Evolutionary conservation across 768 basidiomycete genomes (phyloP), one percentile per base, ranked within the genome.

Genomic region (Amanita rubescens): DNA sequence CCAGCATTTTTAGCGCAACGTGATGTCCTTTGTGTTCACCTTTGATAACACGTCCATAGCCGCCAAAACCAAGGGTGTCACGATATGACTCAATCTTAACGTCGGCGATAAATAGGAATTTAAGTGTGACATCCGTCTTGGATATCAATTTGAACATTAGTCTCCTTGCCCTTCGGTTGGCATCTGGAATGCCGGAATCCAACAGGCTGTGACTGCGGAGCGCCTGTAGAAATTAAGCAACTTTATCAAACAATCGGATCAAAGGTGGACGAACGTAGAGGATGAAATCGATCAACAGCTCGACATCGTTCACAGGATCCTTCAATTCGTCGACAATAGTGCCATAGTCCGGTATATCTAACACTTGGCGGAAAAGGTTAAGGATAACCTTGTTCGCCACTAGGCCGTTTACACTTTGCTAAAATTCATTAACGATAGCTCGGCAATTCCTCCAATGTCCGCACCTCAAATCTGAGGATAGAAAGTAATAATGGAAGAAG

Each of bases 1-100:
- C n/a, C 33, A 51, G 20, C 11, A 42, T 5, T n/a, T 51, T 51
- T 41, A 51, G 39, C 3, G 41, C 51, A 32, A 51, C 51, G 2
- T 19, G 30, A 2, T 19, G n/a, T 32, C 39, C 51, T 0, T 42
- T 38, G 17, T 33, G 42, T 10, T 43, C 30, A 10, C 51, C 51
- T 30, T 20, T 51, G 30, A 22, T 30, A 15, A 51, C 30, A 17
- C 30, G 10, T 24, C 27, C 51, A 12, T 33, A 43, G 14, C 51
- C 51, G 14, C 38, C 51, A 7, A 27, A 2, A 9, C 20, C 30
- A 51, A 33, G 22, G 1, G 41, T 17, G n/a, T 39, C 38, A 19
- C 27, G 15, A 22, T 32, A 30, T 30, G 27, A 30, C 8, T 30
- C 27, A 30, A 30, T 22, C 10, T n/a, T 30, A 25, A 32, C 11